Evolutionary conservation across 768 basidiomycete species (phyloP).

Genomic region (Mycena indigotica): DNA sequence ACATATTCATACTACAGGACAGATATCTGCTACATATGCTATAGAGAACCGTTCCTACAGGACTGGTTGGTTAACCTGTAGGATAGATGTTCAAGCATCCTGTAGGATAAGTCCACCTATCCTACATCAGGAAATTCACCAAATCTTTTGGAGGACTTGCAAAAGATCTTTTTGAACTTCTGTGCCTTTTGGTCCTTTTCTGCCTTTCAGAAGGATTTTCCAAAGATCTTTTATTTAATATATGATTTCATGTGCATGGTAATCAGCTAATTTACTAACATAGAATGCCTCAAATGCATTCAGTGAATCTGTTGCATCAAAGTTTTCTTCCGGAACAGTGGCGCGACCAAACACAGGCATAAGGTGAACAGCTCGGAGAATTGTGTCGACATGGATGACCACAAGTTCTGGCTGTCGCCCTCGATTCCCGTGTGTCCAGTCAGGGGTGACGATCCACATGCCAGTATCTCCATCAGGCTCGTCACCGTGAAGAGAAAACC

Average conservation of each 20-base stretch:
- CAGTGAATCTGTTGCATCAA: background rate
- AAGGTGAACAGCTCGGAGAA: constrained; percentile 23
- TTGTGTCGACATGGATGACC: constrained; percentile 20
- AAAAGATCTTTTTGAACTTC: background rate
- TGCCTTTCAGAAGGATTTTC: background rate
- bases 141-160: background rate
- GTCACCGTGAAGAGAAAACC: constrained; percentile 25
- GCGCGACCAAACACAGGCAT: constrained; percentile 20
- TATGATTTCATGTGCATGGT: constrained; percentile 24
- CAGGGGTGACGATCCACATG: constrained; percentile 33
- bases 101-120: too few relatives aligned
- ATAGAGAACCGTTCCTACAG: too few relatives aligned
- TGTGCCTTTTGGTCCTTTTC: background rate
- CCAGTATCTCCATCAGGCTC: constrained; percentile 27
- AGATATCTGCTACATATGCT: too few relatives aligned
- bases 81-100: too few relatives aligned
- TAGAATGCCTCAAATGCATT: constrained; percentile 20
- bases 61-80: too few relatives aligned
- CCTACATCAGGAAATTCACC: background rate
- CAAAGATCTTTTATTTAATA: constrained; percentile 11
- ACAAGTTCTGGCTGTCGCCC: background rate
- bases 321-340: constrained; percentile 2
- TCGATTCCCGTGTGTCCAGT: constrained; percentile 17
- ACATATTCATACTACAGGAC: too few relatives aligned
- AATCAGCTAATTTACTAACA: constrained; percentile 28